These are phyloP conservation scores for Perilla frutescens DNA, from an alignment of 257 asterid genomes.

Conservation along the genomic window DNA sequence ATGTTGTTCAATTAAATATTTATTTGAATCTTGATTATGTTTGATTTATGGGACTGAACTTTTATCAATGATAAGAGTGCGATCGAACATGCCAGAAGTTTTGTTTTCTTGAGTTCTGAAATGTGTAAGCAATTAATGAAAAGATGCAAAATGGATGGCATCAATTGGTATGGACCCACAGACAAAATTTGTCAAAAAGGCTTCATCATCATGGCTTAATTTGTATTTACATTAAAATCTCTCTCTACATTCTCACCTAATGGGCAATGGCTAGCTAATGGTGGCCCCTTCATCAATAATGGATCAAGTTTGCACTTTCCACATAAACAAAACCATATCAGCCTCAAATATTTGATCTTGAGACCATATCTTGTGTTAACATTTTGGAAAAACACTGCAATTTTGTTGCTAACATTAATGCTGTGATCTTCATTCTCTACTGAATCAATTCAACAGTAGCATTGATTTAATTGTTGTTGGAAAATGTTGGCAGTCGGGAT, in stretches of 20 bases:
- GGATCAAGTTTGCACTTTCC: conserved; percentile 5
- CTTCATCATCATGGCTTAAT: conserved; percentile 20
- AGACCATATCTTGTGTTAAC: neutral
- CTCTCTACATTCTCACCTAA: conserved; percentile 7
- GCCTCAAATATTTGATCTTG: conserved; percentile 27
- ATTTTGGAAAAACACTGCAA: no score
- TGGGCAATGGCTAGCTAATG: conserved; percentile 23
- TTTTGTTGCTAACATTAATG: no score
- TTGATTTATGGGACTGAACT: conserved; percentile 2
- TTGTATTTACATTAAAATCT: no score
- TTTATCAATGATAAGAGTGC: no score
- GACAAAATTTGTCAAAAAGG: conserved; percentile 14
- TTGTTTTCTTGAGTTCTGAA: conserved; percentile 14
- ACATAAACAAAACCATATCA: conserved; percentile 16
- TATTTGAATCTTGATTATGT: neutral
- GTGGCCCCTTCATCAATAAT: conserved; percentile 35
- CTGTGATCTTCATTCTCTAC: neutral
- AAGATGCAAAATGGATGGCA: neutral
- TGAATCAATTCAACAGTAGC: no score
- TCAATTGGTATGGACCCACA: conserved; percentile 23
- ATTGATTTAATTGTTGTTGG: neutral
- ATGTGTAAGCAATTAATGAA: neutral
- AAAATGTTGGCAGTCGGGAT: conserved; percentile 64
- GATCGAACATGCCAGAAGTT: conserved; percentile 4
- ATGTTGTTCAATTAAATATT: no score